A percentile compares a stretch with the other conserved stretches of the same genome.
Conservation (phyloP, 352 stramenopile genomes). For the Phytophthora europaea region DNA sequence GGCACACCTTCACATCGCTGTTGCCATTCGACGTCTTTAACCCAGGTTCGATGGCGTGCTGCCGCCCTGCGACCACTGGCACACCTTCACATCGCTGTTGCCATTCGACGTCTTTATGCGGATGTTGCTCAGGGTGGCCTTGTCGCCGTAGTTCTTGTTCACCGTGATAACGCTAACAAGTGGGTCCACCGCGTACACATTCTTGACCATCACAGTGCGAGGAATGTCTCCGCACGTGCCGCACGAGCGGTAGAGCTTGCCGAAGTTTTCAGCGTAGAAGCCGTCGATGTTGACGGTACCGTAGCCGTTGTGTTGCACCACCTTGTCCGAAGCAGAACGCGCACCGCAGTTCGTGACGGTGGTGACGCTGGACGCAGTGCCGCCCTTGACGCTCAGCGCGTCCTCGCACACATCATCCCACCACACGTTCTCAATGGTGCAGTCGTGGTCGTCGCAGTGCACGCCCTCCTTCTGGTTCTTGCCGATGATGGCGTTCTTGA, state of each 20-base stretch:
- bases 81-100: slow-evolving; percentile 33
- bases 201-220: slow-evolving; percentile 37
- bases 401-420: slow-evolving; percentile 31
- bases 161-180: slow-evolving; percentile 46
- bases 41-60: slow-evolving; percentile 28
- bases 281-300: slow-evolving; percentile 26
- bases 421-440: slow-evolving; percentile 21
- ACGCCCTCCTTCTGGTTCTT: slow-evolving; percentile 28
- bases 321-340: slow-evolving; percentile 49
- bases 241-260: slow-evolving; percentile 32
- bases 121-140: slow-evolving; percentile 47
- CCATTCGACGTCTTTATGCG: slow-evolving; percentile 21
- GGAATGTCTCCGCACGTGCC: slow-evolving; percentile 34
- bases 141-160: slow-evolving; percentile 48
- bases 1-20: slow-evolving; percentile 26
- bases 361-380: slow-evolving; percentile 33
- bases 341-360: slow-evolving; percentile 37
- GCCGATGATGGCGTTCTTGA: slow-evolving; percentile 29
- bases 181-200: slow-evolving; percentile 43
- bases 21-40: slow-evolving; percentile 32
- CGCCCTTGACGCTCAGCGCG: slow-evolving; percentile 47
- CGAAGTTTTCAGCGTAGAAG: slow-evolving; percentile 23
- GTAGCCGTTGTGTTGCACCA: slow-evolving; percentile 45
- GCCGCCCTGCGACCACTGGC: slow-evolving; percentile 36
- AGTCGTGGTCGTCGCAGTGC: slow-evolving; percentile 26